Evolutionary conservation across 768 basidiomycete species (phyloP), one percentile per base, ranked within the genome.

Genomic region (Kwoniella dendrophila): DNA sequence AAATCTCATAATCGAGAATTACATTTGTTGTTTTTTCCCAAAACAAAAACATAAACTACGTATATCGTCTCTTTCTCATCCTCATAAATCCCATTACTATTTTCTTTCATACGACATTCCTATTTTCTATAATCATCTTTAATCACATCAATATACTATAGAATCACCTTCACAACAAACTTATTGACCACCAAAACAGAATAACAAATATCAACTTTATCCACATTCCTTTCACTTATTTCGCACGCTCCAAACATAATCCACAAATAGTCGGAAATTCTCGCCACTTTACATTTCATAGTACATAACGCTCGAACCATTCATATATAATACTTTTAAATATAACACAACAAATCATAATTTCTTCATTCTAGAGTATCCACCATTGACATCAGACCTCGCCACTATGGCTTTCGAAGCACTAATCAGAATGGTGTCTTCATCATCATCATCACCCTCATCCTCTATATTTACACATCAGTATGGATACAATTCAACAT

Each of bases 401-500:
- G 52, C 52, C 40, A 54, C 22, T 26, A 30, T 56, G 49, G 49
- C 32, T 29, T 41, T 56, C 41, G 40, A 22, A 41, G 38, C 41
- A 7, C 43, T 56, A 26, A 50, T 29, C 56, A 50, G 27, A 34
- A 62, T 43, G 34, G 40, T 56, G 14, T 45, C 53, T 33, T 41
- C 61, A n/a, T 49, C 53, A n/a, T n/a, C n/a, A n/a, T n/a, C 26
- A 33, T 6, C 29, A 33, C 16, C 14, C 32, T 49, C n/a, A n/a
- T n/a, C n/a, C n/a, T n/a, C n/a, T n/a, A n/a, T n/a, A 8, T 49
- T 47, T 16, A 18, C 34, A 11, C 58, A 48, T 53, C 61, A 62
- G 43, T 57, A 55, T 18, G 51, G 55, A n/a, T 53, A 57, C 68
- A 75, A 75, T 62, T 59, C 71, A 8, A 68, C 77, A 18, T 61